phyloP scores from a whole-genome alignment of 1,139 yeast species.

The Saccharomyces hybrid region DNA sequence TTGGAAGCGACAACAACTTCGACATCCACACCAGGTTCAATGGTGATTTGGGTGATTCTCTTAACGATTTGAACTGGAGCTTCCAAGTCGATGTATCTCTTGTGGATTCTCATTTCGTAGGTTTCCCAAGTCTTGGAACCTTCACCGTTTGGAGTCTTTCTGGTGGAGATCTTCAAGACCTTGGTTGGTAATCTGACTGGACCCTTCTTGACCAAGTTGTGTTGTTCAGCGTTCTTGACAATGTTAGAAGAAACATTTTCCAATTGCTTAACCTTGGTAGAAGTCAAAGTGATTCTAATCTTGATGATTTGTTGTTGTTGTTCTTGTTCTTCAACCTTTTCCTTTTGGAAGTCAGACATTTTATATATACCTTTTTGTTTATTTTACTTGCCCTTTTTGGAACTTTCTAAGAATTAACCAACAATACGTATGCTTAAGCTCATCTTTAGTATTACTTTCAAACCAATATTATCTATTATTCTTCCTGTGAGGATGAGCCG shows the following conservation, averaged over 20 bases:
- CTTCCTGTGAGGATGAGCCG: not conserved
- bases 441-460: not conserved
- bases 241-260: too few relatives aligned
- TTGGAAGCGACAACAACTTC: slow-evolving; percentile 42
- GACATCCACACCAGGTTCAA: slow-evolving; percentile 68
- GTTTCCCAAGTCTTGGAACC: slow-evolving; percentile 99
- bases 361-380: too few relatives aligned
- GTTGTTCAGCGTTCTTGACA: slow-evolving; percentile 73
- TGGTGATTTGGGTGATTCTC: slow-evolving; percentile 93
- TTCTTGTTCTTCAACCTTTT: too few relatives aligned
- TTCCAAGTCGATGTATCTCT: slow-evolving; percentile 97
- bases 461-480: not conserved
- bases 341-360: too few relatives aligned
- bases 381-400: slow-evolving; percentile 3
- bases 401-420: not conserved
- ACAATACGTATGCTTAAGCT: not conserved
- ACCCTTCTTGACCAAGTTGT: slow-evolving; percentile 86
- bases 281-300: too few relatives aligned
- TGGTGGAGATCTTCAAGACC: slow-evolving; percentile 97
- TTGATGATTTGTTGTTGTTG: too few relatives aligned
- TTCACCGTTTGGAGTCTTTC: slow-evolving; percentile 99
- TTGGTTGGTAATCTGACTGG: slow-evolving; percentile 99
- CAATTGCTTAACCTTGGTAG: too few relatives aligned
- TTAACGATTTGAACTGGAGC: slow-evolving; percentile 93
- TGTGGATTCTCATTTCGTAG: slow-evolving; percentile 99